phyloP scores from a whole-genome alignment of 2,329 filamentous ascomycete species.

The Podosphaera leucotricha region DNA sequence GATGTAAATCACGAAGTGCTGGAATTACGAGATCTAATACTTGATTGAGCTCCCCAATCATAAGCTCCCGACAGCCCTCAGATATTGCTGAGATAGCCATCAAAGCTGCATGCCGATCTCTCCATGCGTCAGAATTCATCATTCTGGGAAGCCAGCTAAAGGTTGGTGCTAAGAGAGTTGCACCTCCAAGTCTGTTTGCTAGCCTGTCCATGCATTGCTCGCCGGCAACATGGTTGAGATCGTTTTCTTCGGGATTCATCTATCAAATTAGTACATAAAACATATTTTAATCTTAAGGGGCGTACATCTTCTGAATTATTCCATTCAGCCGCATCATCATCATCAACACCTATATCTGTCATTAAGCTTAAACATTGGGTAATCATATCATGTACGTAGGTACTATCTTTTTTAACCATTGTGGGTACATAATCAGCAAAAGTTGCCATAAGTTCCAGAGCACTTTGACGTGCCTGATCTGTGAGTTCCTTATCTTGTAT shows the following conservation, averaged over 20 bases:
- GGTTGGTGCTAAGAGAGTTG: conserved; percentile 73
- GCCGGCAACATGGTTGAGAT: conserved; percentile 89
- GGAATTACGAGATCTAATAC: conserved; percentile 89
- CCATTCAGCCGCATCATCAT: conserved; percentile 90
- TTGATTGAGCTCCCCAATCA: conserved; percentile 84
- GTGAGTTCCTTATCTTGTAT: conserved; percentile 89
- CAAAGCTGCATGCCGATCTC: conserved; percentile 81
- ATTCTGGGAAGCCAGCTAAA: conserved; percentile 95
- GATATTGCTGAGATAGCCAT: conserved; percentile 99
- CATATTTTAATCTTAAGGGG: background rate
- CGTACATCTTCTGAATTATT: conserved; percentile 65
- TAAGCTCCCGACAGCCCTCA: conserved; percentile 84
- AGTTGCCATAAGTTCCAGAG: conserved; percentile 88
- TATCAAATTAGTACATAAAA: conserved; percentile 14
- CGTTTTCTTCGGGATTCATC: conserved; percentile 88
- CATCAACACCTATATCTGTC: conserved; percentile 87
- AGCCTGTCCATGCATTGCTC: conserved; percentile 97
- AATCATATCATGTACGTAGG: conserved; percentile 89
- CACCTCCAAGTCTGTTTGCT: conserved; percentile 90
- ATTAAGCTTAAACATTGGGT: conserved; percentile 94
- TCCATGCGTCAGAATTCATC: conserved; percentile 89
- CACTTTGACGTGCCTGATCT: conserved; percentile 79
- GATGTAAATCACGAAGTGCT: conserved; percentile 68
- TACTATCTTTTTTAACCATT: conserved; percentile 86
- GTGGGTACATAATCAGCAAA: conserved; percentile 87